These are phyloP conservation scores for Gracilaria gracilis DNA, from an alignment of 23 red algal species.

Conservation along the genomic window DNA sequence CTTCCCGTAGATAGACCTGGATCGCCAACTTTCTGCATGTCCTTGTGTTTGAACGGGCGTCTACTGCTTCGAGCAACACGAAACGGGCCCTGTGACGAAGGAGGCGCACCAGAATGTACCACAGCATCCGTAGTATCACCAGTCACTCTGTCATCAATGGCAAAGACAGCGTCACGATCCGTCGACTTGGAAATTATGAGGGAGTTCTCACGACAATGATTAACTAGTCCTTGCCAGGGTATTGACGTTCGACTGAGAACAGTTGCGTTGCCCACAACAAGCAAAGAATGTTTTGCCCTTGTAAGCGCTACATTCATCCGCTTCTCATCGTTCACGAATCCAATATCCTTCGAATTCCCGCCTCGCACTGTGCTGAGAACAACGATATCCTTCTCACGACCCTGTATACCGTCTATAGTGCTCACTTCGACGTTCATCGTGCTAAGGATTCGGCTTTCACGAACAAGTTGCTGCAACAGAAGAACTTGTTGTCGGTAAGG, in stretches of 20 bases:
- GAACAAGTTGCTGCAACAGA: slow-evolving; percentile 59
- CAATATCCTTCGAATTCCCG: slow-evolving; percentile 61
- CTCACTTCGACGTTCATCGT: slow-evolving; percentile 70
- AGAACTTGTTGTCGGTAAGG: slow-evolving; percentile 83
- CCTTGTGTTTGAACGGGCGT: background rate
- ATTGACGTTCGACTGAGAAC: slow-evolving; percentile 41
- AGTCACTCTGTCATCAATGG: background rate
- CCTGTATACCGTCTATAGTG: slow-evolving; percentile 94
- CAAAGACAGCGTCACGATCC: background rate
- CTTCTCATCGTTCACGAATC: slow-evolving; percentile 91
- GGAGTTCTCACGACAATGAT: slow-evolving; percentile 22
- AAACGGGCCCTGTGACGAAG: background rate
- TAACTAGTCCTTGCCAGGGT: slow-evolving; percentile 55
- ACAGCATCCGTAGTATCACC: background rate
- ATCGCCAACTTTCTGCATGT: background rate
- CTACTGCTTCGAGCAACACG: background rate
- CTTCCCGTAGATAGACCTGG: background rate
- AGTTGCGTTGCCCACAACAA: slow-evolving; percentile 78
- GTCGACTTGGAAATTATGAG: background rate
- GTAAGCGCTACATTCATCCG: slow-evolving; percentile 96
- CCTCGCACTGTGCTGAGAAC: slow-evolving; percentile 93
- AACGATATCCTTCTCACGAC: slow-evolving; percentile 85
- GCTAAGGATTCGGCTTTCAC: background rate
- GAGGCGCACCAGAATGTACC: background rate
- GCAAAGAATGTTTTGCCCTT: slow-evolving; percentile 76